These are phyloP conservation scores for Usnea hakonensis DNA, from an alignment of 495 filamentous ascomycete genomes.

Conservation along the genomic window DNA sequence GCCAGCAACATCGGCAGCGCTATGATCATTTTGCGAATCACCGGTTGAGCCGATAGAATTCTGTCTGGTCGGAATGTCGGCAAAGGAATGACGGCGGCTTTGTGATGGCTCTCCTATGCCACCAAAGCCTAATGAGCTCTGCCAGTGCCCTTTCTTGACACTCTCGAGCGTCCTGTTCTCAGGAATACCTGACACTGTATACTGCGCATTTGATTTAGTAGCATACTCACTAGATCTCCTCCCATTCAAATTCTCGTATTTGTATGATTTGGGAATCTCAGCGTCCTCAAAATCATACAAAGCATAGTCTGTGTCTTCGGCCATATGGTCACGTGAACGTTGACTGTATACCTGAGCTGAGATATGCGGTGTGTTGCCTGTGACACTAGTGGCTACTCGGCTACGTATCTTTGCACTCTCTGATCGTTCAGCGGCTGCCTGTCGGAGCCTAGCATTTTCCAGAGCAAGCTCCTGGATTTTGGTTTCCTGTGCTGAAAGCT, in stretches of 20 bases:
- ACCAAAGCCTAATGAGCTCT: conserved; percentile 75
- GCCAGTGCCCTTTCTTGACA: conserved; percentile 79
- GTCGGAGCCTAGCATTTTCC: conserved; percentile 65
- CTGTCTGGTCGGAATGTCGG: conserved; percentile 68
- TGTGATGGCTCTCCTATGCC: conserved; percentile 64
- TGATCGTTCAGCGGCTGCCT: conserved; percentile 49
- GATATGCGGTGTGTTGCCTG: conserved; percentile 8
- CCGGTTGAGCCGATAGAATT: conserved; percentile 57
- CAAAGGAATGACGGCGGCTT: conserved; percentile 94
- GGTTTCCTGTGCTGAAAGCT: conserved; percentile 55
- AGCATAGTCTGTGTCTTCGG: conserved; percentile 63
- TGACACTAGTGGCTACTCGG: conserved; percentile 40
- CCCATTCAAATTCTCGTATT: conserved; percentile 34
- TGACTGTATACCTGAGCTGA: conserved; percentile 42
- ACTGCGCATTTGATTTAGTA: conserved; percentile 43
- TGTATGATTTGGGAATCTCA: conserved; percentile 48
- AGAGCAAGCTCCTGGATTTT: conserved; percentile 65
- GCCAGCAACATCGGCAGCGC: conserved; percentile 25
- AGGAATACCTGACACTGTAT: conserved; percentile 45
- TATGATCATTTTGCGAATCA: conserved; percentile 47
- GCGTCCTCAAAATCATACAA: conserved; percentile 63
- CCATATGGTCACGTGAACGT: conserved; percentile 53
- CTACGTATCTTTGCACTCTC: conserved; percentile 56
- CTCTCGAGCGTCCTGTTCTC: conserved; percentile 72
- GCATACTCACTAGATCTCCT: conserved; percentile 61